Evolutionary conservation across 352 stramenopile species (phyloP), one percentile per base, ranked within the genome.

Genomic region (Peronospora destructor): DNA sequence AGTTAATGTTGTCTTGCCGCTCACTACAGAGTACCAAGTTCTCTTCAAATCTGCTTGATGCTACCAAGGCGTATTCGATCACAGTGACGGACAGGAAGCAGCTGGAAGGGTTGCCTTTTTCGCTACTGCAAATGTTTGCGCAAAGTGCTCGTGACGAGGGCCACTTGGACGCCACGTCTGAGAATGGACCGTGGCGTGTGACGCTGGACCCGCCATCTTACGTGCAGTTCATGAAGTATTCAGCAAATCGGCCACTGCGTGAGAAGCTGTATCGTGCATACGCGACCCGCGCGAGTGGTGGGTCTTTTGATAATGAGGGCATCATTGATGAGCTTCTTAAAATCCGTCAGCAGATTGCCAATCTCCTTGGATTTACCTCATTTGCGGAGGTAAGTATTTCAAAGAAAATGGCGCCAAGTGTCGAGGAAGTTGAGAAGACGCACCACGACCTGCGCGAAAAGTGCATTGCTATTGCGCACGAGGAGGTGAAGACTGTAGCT

Each of bases 21-120:
- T 56, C 33, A 59, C 8, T 42, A 10, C 35, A 91, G 81, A 94
- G 76, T 28, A 98, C 87, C 30, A 95, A 93, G 41, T 99, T 98
- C 49, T 88, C 76, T 32, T 98, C 97, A 58, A 98, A 99, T 68
- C 71, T 98, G 29, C 76, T 99, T 30, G 96, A 99, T 64, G 86
- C 90, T 0, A 98, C 95, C 19, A 99, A 99, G 68, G 77, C 77
- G 11, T 98, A 95, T 61, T 82, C 82, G 28, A 66, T 98, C 14
- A 75, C 76, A 12, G 66, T 98, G 9, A 88, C 79, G 0, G 78
- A 97, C 54, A 75, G 85, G 28, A 51, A 56, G 1, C 78, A 97
- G 38, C 45, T 99, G 8, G 72, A 92, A 35, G 94, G 91, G 1
- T 74, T 98, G 8, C 95, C 96, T 5, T 62, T 84, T n/a, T 97